Percentiles rank a stretch among this genome's conserved stretches.
Evolutionary conservation across 306 rosid genomes (phyloP).

Genomic region (Trifolium subterraneum): DNA sequence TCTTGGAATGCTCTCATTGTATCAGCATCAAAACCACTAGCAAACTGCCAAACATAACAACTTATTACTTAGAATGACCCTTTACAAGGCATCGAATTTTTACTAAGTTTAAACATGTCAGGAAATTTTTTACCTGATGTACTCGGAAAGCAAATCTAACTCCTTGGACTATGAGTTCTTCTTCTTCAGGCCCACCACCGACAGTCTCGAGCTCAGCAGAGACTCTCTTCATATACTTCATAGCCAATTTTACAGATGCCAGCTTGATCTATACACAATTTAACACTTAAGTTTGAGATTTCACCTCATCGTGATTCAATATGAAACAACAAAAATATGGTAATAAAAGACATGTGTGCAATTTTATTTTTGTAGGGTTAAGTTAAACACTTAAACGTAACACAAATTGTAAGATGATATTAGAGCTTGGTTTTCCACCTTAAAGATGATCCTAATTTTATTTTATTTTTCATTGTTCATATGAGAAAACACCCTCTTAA

Average conservation of each 20-base stretch:
- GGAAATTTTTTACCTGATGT: slow-evolving; percentile 71
- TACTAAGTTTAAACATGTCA: slow-evolving; percentile 6
- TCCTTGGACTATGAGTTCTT: slow-evolving; percentile 92
- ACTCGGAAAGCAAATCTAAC: slow-evolving; percentile 96
- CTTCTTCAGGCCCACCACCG: slow-evolving; percentile 92
- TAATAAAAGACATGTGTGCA: neutral
- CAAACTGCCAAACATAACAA: slow-evolving; percentile 69
- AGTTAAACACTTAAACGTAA: neutral
- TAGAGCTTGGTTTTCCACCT: too few species aligned
- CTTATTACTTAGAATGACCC: slow-evolving; percentile 11
- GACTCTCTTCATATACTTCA: slow-evolving; percentile 96
- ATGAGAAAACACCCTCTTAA: too few species aligned
- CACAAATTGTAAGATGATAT: too few species aligned
- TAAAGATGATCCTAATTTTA: too few species aligned
- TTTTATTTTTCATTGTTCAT: too few species aligned
- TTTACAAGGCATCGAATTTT: slow-evolving; percentile 7
- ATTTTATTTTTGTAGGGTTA: neutral
- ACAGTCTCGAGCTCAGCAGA: slow-evolving; percentile 93
- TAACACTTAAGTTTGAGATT: slow-evolving; percentile 28
- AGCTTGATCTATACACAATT: slow-evolving; percentile 77
- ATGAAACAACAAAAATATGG: neutral
- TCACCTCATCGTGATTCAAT: slow-evolving; percentile 1
- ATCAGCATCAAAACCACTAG: slow-evolving; percentile 94
- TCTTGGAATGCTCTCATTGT: slow-evolving; percentile 97
- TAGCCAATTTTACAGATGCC: slow-evolving; percentile 91